A percentile compares a stretch with the other conserved stretches of the same genome.
phyloP scores from a whole-genome alignment of 2,329 filamentous ascomycete species.

The Alternaria sp. region DNA sequence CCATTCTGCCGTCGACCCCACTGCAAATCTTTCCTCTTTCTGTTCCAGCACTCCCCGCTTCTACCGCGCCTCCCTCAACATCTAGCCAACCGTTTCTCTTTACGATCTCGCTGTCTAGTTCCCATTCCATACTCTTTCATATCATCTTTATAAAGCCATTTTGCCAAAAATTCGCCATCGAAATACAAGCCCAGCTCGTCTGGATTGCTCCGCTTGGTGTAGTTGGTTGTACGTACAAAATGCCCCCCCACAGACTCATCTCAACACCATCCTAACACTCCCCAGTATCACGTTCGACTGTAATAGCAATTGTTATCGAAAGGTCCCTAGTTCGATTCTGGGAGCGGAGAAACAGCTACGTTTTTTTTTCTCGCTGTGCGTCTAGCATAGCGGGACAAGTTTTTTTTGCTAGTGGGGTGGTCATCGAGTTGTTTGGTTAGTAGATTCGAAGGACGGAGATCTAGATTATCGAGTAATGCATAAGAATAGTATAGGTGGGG shows the following conservation, averaged over 20 bases:
- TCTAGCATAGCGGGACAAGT: neutral
- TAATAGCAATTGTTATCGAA: conserved; percentile 48
- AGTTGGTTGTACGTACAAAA: conserved; percentile 38
- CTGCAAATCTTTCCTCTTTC: too few species aligned
- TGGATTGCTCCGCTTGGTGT: conserved; percentile 41
- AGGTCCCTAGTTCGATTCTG: conserved; percentile 46
- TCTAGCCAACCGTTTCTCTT: too few species aligned
- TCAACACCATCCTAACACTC: neutral
- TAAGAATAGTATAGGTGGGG: neutral
- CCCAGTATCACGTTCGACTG: conserved; percentile 48
- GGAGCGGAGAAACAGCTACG: conserved; percentile 41
- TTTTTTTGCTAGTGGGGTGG: neutral
- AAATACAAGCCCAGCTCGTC: conserved; percentile 29
- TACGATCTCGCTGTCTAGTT: too few species aligned
- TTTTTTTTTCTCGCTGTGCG: conserved; percentile 2
- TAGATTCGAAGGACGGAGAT: neutral
- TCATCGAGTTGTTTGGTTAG: neutral
- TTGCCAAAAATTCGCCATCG: conserved; percentile 11
- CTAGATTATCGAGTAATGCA: neutral
- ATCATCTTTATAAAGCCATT: neutral
- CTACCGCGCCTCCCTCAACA: too few species aligned
- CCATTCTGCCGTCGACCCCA: too few species aligned
- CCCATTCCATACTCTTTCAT: too few species aligned
- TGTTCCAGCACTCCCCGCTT: too few species aligned
- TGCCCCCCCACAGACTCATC: neutral